Percentiles rank a stretch among this genome's conserved stretches.
phyloP scores from a whole-genome alignment of 2,329 filamentous ascomycete genomes.

The Colletotrichum spinosum region DNA sequence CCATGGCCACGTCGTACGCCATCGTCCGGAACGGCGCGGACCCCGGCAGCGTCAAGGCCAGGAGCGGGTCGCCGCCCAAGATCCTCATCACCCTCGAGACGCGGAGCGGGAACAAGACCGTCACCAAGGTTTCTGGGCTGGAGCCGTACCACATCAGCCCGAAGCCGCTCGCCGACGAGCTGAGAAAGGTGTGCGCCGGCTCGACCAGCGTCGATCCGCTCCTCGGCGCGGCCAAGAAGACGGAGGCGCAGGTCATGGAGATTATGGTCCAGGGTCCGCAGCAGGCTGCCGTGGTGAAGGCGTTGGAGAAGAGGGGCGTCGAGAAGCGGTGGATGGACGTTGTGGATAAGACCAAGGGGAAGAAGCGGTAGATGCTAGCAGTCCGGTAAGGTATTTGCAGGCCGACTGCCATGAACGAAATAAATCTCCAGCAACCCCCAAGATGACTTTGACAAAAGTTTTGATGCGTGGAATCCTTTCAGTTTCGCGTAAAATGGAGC shows the following conservation, averaged over 20 bases:
- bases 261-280: constrained; percentile 10
- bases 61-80: constrained; percentile 7
- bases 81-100: constrained; percentile 12
- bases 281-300: constrained; percentile 2
- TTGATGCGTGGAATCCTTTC: too few species aligned
- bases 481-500: too few species aligned
- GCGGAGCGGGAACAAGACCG: constrained; percentile 13
- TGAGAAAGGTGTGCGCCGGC: constrained; percentile 9
- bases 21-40: not conserved
- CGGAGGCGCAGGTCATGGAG: constrained; percentile 2
- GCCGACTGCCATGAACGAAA: too few species aligned
- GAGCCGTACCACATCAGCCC: constrained; percentile 15
- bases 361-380: constrained; percentile 4
- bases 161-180: constrained; percentile 4
- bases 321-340: constrained; percentile 12
- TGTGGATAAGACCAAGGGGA: not conserved
- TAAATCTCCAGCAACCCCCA: too few species aligned
- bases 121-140: constrained; percentile 8
- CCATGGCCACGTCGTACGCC: constrained; percentile 3
- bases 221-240: constrained; percentile 10
- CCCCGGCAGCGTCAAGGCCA: constrained; percentile 4
- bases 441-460: too few species aligned
- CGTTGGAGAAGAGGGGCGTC: constrained; percentile 8
- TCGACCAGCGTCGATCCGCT: constrained; percentile 10
- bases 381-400: too few species aligned